Evolutionary conservation across 1,139 yeast genomes (phyloP), one percentile per base, ranked within the genome.

Genomic region (Casaregolazyma suthepensis): DNA sequence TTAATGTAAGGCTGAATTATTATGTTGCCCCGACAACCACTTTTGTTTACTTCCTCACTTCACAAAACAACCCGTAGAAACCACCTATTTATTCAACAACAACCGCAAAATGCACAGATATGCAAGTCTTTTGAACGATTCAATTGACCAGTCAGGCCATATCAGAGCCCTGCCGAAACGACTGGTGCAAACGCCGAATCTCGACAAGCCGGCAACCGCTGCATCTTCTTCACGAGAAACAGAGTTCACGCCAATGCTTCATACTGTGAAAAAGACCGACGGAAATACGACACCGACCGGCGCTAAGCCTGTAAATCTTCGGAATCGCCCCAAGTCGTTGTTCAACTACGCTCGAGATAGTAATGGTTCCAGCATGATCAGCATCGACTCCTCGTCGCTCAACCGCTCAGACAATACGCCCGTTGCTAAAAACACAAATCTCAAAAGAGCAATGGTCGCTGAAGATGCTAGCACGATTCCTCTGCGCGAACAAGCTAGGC

Each of bases 401-500:
- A 42, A 49, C 19, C 40, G 40, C 2, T 35, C 40, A 15, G 50
- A 47, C 17, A 40, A 35, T n/a, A 49, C 52, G 13, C 52, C 52
- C 9, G 43, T 49, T 13, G 44, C 48, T 5, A 43, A 31, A 7
- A 17, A 22, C 19, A 18, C 31, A 10, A 17, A 19, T 17, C 38
- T 26, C 17, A 45, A 53, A 12, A 45, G 48, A 35, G 53, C 44
- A 3, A 52, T 55, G 46, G 52, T 50, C 13, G 54, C 52, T 10
- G 58, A 56, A 2, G 59, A 53, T 23, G 55, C 53, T 31, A 47
- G 51, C 17, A 48, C 57, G 6, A 53, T 64, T 52, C 67, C 68
- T 15, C 51, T 64, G 31, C 61, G 62, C 23, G 64, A 64, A 48
- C 68, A 64, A 47, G 67, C 64, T 46, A 54, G 59, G 19, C 72